These are phyloP conservation scores for Neospermospora avenae DNA, from an alignment of 2,329 filamentous ascomycete genomes.

Conservation along the genomic window DNA sequence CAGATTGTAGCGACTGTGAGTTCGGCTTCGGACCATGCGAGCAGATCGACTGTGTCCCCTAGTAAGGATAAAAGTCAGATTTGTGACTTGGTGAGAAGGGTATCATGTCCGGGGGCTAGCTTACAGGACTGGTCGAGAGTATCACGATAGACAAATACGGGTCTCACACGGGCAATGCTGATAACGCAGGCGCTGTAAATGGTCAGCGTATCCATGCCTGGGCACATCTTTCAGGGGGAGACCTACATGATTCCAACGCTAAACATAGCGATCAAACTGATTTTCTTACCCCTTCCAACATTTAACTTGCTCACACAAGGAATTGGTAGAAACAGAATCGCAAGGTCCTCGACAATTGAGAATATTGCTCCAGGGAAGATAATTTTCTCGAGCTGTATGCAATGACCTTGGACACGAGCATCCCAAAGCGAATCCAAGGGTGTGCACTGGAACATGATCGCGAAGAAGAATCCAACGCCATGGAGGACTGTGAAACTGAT, in stretches of 20 bases:
- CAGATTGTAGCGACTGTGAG: not conserved
- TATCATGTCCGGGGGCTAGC: not conserved
- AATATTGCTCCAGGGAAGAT: conserved; percentile 64
- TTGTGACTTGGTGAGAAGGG: no score
- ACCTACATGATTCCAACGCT: conserved; percentile 63
- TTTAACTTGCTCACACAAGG: conserved; percentile 61
- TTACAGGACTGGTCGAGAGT: not conserved
- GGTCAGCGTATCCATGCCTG: not conserved
- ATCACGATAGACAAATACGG: not conserved
- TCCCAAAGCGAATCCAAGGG: conserved; percentile 16
- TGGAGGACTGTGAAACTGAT: conserved; percentile 11
- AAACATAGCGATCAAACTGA: conserved; percentile 64
- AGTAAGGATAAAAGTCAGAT: not conserved
- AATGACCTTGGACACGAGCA: conserved; percentile 36
- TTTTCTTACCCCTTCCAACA: conserved; percentile 61
- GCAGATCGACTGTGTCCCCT: not conserved
- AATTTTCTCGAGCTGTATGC: conserved; percentile 60
- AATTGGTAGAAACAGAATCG: conserved; percentile 62
- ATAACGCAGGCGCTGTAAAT: conserved; percentile 20
- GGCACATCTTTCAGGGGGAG: no score
- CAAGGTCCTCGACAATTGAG: conserved; percentile 65
- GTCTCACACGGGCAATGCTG: conserved; percentile 25
- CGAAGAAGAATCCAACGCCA: conserved; percentile 10
- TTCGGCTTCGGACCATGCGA: not conserved
- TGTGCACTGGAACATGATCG: conserved; percentile 18